Evolutionary conservation across 2,329 filamentous ascomycete species (phyloP), one percentile per base, ranked within the genome.

Genomic region (Penicillium frequentans): DNA sequence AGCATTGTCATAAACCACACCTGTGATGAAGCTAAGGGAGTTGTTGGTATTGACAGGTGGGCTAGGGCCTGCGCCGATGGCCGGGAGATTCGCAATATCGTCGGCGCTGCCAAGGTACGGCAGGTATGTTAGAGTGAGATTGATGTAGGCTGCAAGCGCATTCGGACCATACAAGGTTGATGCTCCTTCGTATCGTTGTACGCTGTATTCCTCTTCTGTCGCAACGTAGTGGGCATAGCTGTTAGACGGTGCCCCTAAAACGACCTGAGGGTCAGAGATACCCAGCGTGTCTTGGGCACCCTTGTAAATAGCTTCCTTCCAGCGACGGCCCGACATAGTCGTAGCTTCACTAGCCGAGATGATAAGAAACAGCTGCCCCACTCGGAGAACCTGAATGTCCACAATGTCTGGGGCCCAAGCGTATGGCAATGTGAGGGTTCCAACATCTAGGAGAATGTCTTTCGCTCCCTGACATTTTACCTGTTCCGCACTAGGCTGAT

Each of bases 151-250:
- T 35, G 89, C 85, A 11, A 97, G 82, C 0, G 91, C 90, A 73
- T 92, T 86, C 2, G 84, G 89, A 0, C 93, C 93, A 71, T 90
- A 95, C 2, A 98, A 84, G 0, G 93, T 98, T 7, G 90, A 93
- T 0, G 91, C 93, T n/a, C 93, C 93, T 77, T 98, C 93, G 75
- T 97, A 97, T 10, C 93, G 88, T 76, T 97, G 93, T 46, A 95
- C 80, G 13, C 78, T 77, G 72, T 95, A 96, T 73, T 96, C 90
- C 72, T 96, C 90, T 27, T 86, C 83, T 0, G 91, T 93, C 1
- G 87, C 75, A 57, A 91, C 86, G 73, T 93, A 93, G 74, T 93
- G 90, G 3, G 90, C 87, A 73, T 98, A 98, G 57, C 86, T 92
- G 72, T 98, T 98, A 50, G 91, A 91, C 0, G 93, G 93, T 0